Percentiles rank a stretch among this genome's conserved stretches.
Conservation (phyloP, 2,329 filamentous ascomycete genomes). For the Coniochaeta sp. region DNA sequence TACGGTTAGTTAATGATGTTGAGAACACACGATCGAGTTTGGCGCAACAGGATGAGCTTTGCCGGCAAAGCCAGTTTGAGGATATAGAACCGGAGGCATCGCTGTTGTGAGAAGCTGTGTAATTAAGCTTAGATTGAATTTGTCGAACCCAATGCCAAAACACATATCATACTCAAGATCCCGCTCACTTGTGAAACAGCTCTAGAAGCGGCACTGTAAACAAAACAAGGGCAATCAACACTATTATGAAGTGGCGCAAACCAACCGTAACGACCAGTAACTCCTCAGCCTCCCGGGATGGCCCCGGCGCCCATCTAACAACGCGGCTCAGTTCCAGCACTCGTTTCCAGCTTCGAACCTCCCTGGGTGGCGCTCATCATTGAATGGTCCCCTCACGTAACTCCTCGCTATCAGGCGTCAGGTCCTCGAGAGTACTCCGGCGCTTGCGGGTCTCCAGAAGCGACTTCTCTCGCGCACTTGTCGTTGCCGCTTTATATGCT, state of each 20-base stretch:
- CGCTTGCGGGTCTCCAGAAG: conserved; percentile 2
- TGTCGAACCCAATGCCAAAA: neutral
- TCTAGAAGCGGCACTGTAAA: neutral
- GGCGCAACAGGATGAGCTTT: too few species aligned
- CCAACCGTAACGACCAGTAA: neutral
- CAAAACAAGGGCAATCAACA: neutral
- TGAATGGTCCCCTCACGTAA: conserved; percentile 18
- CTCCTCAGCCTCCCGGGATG: neutral
- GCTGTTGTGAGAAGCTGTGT: neutral
- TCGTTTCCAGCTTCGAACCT: too few species aligned
- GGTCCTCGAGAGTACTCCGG: conserved; percentile 15
- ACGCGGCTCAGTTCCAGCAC: neutral
- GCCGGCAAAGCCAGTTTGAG: too few species aligned
- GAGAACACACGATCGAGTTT: too few species aligned
- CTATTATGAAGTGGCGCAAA: neutral
- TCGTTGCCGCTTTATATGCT: conserved; percentile 4
- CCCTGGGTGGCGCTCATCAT: conserved; percentile 2
- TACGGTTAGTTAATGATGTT: too few species aligned
- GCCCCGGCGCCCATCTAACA: too few species aligned
- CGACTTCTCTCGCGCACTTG: neutral
- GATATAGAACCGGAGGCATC: too few species aligned
- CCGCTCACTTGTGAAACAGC: neutral
- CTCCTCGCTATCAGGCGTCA: conserved; percentile 19
- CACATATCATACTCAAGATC: neutral
- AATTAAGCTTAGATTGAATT: neutral